These are phyloP conservation scores for Rheum nobile DNA, from an alignment of 148 eudicot genomes.

Conservation along the genomic window DNA sequence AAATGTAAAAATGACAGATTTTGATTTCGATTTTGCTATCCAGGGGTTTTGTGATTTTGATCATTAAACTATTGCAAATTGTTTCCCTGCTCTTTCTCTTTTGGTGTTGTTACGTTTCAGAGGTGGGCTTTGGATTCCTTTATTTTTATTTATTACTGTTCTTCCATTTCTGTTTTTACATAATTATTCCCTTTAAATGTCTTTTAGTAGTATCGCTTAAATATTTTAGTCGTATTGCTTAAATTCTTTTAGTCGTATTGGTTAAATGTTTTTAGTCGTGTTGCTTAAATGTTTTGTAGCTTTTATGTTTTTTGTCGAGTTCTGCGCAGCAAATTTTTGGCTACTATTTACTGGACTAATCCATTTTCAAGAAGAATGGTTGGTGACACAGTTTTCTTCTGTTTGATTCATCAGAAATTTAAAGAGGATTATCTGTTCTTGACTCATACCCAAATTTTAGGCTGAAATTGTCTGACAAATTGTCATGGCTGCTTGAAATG, in stretches of 20 bases:
- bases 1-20: not conserved
- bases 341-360: not conserved
- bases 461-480: not conserved
- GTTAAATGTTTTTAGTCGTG: not conserved
- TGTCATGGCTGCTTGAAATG: not conserved
- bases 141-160: not conserved
- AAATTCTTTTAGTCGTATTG: not conserved
- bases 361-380: not conserved
- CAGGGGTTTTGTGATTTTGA: not conserved
- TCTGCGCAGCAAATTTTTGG: not conserved
- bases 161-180: not conserved
- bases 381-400: not conserved
- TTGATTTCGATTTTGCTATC: not conserved
- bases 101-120: not conserved
- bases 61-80: not conserved
- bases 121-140: not conserved
- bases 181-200: not conserved
- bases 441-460: not conserved
- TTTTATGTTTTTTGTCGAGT: slow-evolving; percentile 5
- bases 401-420: not conserved
- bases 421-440: not conserved
- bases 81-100: not conserved
- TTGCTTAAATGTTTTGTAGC: not conserved
- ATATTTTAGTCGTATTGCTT: not conserved
- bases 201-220: not conserved